Base-by-base conservation (phyloP, 2,329 filamentous ascomycete species). In the Colletotrichum shisoi region DNA sequence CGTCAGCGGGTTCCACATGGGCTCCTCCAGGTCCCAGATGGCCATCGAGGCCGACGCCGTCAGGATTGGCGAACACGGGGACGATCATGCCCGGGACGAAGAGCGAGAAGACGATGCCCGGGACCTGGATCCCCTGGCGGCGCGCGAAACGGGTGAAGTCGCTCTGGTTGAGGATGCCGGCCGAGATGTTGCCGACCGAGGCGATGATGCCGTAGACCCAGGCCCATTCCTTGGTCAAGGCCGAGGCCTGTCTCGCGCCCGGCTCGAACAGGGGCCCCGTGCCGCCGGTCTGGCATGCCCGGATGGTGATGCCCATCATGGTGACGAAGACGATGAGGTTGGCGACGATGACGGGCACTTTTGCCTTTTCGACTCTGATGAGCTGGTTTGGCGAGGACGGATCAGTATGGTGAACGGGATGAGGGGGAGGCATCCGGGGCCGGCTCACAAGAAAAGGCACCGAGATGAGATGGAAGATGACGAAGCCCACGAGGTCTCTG, bases 391-490 rank as follows among this genome's bases (percentile, higher is more conserved):
- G 6, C 9, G 12, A 21, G 31, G 1, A 1, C n/a, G 19, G 13
- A 42, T 65, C 2, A 70, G 49, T 9, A 12, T 31, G 0, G 4
- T 39, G 3, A 11, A 17, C 1, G 7, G 15, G 0, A 39, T 11
- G n/a, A 42, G 15, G 21, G 15, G n/a, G n/a, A n/a, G n/a, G n/a
- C 17, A 15, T 15, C 5, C 39, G 6, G 27, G 8, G 3, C 6
- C 7, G 13, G n/a, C 67, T 39, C 21, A 74, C 81, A 3, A 84
- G 72, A 67, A 85, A 82, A 0, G 82, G 83, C 0, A 79, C 75
- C 17, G 83, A 83, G 21, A 82, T 71, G 37, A 81, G 76, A 78
- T 83, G 85, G 72, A 85, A 85, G 48, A 85, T 72, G 59, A 84
- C 80, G 68, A 84, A 81, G 65, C 79, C 84, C 2, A 84, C 76